These are phyloP conservation scores for Pythium chondricola DNA, from an alignment of 352 stramenopile genomes.

Conservation along the genomic window DNA sequence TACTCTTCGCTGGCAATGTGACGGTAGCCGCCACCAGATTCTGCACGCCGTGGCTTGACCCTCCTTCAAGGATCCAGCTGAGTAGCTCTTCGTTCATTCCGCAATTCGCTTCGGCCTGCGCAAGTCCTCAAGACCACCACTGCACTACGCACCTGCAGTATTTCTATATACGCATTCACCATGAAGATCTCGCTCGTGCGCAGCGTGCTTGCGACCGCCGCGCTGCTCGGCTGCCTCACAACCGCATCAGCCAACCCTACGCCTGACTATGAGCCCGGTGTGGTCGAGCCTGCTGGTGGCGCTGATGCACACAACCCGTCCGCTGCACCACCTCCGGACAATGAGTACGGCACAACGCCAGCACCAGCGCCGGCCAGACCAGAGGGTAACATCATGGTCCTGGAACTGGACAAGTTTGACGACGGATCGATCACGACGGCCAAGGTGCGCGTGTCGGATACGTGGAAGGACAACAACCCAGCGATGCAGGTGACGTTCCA, in stretches of 20 bases:
- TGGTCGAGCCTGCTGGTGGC: not conserved
- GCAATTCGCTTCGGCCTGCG: not conserved
- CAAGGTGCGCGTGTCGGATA: not conserved
- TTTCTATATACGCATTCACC: not conserved
- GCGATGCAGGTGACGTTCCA: not conserved
- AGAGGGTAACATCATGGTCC: not conserved
- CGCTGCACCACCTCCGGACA: too few species aligned
- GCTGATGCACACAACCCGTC: too few species aligned
- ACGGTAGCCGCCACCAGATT: too few species aligned
- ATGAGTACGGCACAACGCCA: too few species aligned
- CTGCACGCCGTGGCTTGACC: not conserved
- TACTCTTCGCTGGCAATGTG: not conserved
- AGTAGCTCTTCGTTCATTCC: slow-evolving; percentile 1
- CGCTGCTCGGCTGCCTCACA: not conserved
- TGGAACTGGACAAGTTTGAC: slow-evolving; percentile 1
- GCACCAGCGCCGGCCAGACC: not conserved
- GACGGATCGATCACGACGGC: not conserved
- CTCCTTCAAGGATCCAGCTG: not conserved
- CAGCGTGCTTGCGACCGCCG: not conserved
- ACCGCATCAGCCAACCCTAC: not conserved
- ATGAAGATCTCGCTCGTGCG: not conserved
- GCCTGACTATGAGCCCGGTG: not conserved
- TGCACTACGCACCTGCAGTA: not conserved
- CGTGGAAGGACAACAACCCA: not conserved
- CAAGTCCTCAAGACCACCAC: not conserved